Evolutionary conservation across 2,329 filamentous ascomycete genomes (phyloP).

Genomic region (Trichocomaceae sp.): DNA sequence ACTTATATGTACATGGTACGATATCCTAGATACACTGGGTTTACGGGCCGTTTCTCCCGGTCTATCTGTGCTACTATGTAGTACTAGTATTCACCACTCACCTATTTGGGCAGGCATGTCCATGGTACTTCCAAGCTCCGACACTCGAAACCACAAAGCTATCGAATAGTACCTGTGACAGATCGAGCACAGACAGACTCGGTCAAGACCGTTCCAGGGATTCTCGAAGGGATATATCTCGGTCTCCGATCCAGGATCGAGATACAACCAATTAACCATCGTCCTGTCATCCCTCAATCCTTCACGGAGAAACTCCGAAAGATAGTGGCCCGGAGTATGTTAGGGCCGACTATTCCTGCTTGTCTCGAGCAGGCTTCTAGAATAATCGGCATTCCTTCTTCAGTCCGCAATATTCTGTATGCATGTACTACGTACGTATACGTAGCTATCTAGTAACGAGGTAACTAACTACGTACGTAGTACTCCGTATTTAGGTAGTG

Average conservation of each 20-base stretch:
- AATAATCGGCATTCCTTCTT: background rate
- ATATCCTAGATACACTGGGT: background rate
- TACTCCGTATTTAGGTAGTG: background rate
- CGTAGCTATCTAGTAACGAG: no score
- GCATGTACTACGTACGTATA: no score
- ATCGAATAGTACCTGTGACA: background rate
- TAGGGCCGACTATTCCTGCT: background rate
- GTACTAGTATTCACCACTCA: no score
- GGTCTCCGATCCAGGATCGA: background rate
- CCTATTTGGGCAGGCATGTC: no score
- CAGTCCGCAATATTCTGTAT: background rate
- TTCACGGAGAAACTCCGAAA: background rate
- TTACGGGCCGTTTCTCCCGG: background rate
- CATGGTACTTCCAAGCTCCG: background rate
- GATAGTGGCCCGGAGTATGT: background rate
- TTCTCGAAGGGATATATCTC: background rate
- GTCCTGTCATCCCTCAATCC: background rate
- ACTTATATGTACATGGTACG: background rate
- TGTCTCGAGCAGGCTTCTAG: constrained; percentile 2
- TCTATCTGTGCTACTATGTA: background rate
- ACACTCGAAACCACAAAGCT: background rate
- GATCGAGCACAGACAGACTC: background rate
- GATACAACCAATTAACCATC: background rate
- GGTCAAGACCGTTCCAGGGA: background rate
- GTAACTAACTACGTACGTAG: no score